Evolutionary conservation across 805 yeast genomes (phyloP), one percentile per base, ranked within the genome.

Genomic region (Komagataella mondaviorum): DNA sequence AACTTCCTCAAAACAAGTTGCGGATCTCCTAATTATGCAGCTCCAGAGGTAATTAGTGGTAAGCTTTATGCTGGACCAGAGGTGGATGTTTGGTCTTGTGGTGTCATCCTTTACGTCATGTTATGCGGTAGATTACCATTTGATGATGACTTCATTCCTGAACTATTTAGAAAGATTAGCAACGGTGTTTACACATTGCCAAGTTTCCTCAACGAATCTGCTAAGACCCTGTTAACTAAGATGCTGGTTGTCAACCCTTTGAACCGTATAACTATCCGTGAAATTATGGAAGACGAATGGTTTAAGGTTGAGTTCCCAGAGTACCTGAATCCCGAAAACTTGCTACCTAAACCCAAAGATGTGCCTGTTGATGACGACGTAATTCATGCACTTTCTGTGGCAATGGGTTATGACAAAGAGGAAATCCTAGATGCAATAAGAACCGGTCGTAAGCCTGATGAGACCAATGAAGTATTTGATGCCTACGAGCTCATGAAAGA

Each of bases 81-180:
- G 67, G 97, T 91, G 48, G 98, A 90, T 66, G 96, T 90, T 51
- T 90, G 98, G 98, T 85, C 95, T 0, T 86, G 96, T 62, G 98
- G 98, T 60, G 97, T 91, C 45, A 89, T 91, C 48, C 71, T 90
- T 51, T 91, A 90, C 59, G 98, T 90, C 51, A 90, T 90, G 97
- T 73, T 91, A 50, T 90, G 96, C 67, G 96, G 98, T 45, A 75
- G 97, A 59, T 75, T 90, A 59, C 98, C 98, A 12, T 90, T 90
- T 65, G 98, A 90, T 67, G 98, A 90, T 67, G 98, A 90, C 63
- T 85, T 88, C 63, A 91, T 90, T 51, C 98, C 98, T 6, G 95
- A 93, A 1, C 72, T 90, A 55, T 90, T 91, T 73, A 89, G 89
- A 65, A 88, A 89, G 61, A 91, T 90, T 62, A 80, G 88, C 61